Base-by-base conservation (phyloP, 2,329 filamentous ascomycete genomes). In the Gnomoniopsis smithogilvyi region DNA sequence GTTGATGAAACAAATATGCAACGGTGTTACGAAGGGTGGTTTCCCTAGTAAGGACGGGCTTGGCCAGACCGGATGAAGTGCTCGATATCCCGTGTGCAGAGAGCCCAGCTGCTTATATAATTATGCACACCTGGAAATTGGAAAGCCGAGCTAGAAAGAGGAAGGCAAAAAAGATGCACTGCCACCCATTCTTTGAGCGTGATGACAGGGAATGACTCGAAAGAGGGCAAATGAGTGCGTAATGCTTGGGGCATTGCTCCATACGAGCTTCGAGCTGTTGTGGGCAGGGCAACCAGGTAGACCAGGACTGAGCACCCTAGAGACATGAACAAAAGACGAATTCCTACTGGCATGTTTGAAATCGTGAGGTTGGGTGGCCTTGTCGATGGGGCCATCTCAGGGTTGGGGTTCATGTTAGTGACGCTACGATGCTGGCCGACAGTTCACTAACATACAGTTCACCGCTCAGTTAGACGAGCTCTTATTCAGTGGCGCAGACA, bases 1-100 rank as follows among this genome's bases (percentile, higher is more conserved):
- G 17, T 30, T 10, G 51, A 54, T 54, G 51, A 54, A 54, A 54
- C 51, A 47, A 54, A 47, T n/a, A 54, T 54, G 51, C 51, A 54
- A 54, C 51, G 51, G 36, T 22, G 7, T 21, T 41, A 38, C 19
- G 7, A 45, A 19, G 51, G 26, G 26, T 30, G 22, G 38, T 33
- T 19, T 33, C 19, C 24, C 22, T n/a, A 52, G 45, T 21, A n/a
- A n/a, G 3, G 21, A 19, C 26, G 36, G 21, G 7, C 22, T n/a
- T 30, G 51, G 38, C 51, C 26, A 46, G 46, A 30, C 51, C 38
- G 38, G 41, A 54, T 17, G 11, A 19, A 30, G 26, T 33, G 26
- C 26, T 30, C 4, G 8, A 30, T 30, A 4, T 30, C 26, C 26
- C 26, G 26, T 30, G 8, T 30, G 26, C 26, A 4, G 26, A 4